Conservation (phyloP, 495 filamentous ascomycete species). For the Podospora bellae-mahoneyi region DNA sequence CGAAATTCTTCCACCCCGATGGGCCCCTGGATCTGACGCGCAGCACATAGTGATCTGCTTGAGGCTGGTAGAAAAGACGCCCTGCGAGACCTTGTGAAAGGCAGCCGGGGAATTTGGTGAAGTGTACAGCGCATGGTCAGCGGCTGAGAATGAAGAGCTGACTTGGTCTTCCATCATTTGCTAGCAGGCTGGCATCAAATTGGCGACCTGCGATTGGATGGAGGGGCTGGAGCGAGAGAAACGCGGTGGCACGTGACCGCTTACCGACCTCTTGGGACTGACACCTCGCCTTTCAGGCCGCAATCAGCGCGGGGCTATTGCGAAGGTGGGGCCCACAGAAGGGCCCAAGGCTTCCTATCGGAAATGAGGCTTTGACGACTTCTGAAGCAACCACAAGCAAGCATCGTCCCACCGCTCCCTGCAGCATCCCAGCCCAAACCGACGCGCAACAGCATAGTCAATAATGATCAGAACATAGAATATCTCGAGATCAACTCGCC, state of each 20-base stretch:
- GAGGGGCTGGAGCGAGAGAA: not conserved
- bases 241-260: conserved; percentile 1
- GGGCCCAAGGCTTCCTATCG: not conserved
- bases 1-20: not conserved
- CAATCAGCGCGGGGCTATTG: conserved; percentile 8
- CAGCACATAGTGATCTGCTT: not conserved
- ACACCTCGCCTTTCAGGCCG: not conserved
- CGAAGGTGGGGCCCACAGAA: not conserved
- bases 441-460: not conserved
- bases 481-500: not conserved
- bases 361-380: conserved; percentile 25
- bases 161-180: not conserved
- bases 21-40: not conserved
- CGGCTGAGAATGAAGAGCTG: not conserved
- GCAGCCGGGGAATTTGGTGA: not conserved
- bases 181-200: not conserved
- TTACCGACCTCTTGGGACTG: not conserved
- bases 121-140: not conserved
- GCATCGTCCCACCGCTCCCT: not conserved
- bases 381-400: conserved; percentile 18
- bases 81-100: not conserved
- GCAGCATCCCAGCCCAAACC: not conserved
- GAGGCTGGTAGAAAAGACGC: not conserved
- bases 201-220: not conserved
- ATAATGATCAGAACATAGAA: not conserved